Base-by-base conservation (phyloP, 495 filamentous ascomycete genomes). In the Recurvomyces mirabilis region DNA sequence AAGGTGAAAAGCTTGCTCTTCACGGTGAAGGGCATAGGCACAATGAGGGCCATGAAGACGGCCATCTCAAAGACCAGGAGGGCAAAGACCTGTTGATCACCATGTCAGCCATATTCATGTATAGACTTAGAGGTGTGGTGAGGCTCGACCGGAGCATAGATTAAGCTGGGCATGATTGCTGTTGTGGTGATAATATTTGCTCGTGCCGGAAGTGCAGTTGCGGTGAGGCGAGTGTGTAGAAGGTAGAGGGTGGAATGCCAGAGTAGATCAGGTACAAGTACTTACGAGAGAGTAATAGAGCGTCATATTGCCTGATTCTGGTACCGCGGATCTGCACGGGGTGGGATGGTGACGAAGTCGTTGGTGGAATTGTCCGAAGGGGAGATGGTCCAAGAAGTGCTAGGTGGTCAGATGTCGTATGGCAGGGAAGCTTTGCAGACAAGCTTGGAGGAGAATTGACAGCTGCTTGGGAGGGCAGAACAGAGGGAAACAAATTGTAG, bases 201-300 rank as follows among this genome's bases (percentile, higher is more conserved):
- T 44, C 30, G 41, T 46, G 35, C 12, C 1, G 19, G 43, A 1
- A 6, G 19, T 22, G 17, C 26, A 29, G 26, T 30, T 29, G 23
- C 15, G 34, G n/a, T 22, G 7, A 10, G 38, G 18, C 6, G 43
- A 23, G 14, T 2, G 22, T 31, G 29, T 10, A 32, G 38, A 14
- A 41, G n/a, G 14, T 24, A 23, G 34, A 24, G 35, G 17, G 18
- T 46, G 29, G 37, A 22, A n/a, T n/a, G 25, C 2, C 22, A 33
- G 36, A 23, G 29, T n/a, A 30, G 34, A 25, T 18, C 25, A 10
- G 45, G 10, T 17, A 12, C 44, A 25, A 39, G 23, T 9, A 77
- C 86, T 60, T 84, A 95, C 91, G 43, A 98, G 76, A 56, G 77
- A 87, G 74, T 94, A 98, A 73, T 98, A 98, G 63, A 98, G 87